These are phyloP conservation scores for Tuber borchii DNA, from an alignment of 495 filamentous ascomycete genomes.

Conservation along the genomic window DNA sequence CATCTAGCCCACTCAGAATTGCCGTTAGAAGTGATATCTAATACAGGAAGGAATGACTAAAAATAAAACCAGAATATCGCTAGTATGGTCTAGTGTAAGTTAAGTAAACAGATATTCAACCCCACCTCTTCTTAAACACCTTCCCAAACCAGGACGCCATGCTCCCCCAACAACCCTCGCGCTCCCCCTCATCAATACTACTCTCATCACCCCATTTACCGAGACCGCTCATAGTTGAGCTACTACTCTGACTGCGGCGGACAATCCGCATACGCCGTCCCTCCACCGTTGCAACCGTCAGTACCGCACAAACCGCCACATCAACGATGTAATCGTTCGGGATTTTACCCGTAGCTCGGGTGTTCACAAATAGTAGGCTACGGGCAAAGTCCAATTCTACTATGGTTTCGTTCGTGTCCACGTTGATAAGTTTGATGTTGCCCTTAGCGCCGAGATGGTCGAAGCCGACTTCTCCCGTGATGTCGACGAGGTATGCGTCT, in stretches of 20 bases:
- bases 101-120: not conserved
- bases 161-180: not conserved
- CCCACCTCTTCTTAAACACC: not conserved
- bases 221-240: slow-evolving; percentile 1
- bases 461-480: slow-evolving; percentile 31
- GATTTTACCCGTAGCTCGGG: slow-evolving; percentile 25
- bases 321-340: slow-evolving; percentile 36
- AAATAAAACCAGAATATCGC: not conserved
- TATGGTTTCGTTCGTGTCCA: slow-evolving; percentile 29
- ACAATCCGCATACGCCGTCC: slow-evolving; percentile 22
- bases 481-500: slow-evolving; percentile 33
- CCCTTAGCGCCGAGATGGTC: slow-evolving; percentile 19
- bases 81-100: not conserved
- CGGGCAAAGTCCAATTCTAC: slow-evolving; percentile 27
- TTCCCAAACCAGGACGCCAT: not conserved
- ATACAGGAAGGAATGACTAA: not conserved
- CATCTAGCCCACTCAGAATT: not conserved
- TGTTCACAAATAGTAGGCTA: slow-evolving; percentile 19
- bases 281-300: slow-evolving; percentile 32
- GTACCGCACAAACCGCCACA: slow-evolving; percentile 28
- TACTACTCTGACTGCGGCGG: slow-evolving; percentile 1
- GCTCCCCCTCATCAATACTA: slow-evolving; percentile 4
- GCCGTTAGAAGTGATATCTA: not conserved
- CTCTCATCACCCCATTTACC: slow-evolving; percentile 1
- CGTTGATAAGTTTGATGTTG: slow-evolving; percentile 33